Conservation (phyloP, 441 rosid species). For the Corymbia calophylla region DNA sequence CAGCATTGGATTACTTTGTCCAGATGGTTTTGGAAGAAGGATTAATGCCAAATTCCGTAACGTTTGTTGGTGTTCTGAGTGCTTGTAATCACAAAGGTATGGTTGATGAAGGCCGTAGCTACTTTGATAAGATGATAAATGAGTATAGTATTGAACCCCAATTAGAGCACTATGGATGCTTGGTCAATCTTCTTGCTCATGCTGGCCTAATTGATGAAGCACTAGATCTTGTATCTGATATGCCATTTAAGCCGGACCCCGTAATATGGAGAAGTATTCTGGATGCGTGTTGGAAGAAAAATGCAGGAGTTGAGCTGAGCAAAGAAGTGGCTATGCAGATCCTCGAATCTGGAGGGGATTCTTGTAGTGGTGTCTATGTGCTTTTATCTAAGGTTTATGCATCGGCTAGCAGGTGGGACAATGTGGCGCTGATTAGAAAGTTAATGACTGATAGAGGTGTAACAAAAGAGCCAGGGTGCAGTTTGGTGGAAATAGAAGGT, state of each 20-base stretch:
- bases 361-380: slow-evolving; percentile 41
- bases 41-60: slow-evolving; percentile 37
- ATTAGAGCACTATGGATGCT: slow-evolving; percentile 58
- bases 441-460: slow-evolving; percentile 46
- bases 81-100: slow-evolving; percentile 60
- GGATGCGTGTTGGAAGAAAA: slow-evolving; percentile 47
- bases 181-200: slow-evolving; percentile 49
- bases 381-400: slow-evolving; percentile 54
- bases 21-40: slow-evolving; percentile 16
- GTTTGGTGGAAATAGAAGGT: slow-evolving; percentile 54
- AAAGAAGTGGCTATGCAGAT: slow-evolving; percentile 52
- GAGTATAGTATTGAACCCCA: slow-evolving; percentile 37
- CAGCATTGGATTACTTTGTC: slow-evolving; percentile 25
- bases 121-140: slow-evolving; percentile 40
- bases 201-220: slow-evolving; percentile 50
- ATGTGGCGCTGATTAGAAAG: slow-evolving; percentile 45
- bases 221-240: slow-evolving; percentile 33
- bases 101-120: slow-evolving; percentile 34
- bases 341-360: slow-evolving; percentile 26
- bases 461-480: slow-evolving; percentile 57
- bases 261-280: slow-evolving; percentile 74
- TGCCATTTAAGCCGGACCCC: slow-evolving; percentile 50
- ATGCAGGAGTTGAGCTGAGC: slow-evolving; percentile 38
- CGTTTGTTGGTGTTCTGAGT: slow-evolving; percentile 42
- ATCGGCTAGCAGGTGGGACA: slow-evolving; percentile 44